Evolutionary conservation across 2,329 filamentous ascomycete species (phyloP), one percentile per base, ranked within the genome.

Genomic region (Lecanosticta acicola): DNA sequence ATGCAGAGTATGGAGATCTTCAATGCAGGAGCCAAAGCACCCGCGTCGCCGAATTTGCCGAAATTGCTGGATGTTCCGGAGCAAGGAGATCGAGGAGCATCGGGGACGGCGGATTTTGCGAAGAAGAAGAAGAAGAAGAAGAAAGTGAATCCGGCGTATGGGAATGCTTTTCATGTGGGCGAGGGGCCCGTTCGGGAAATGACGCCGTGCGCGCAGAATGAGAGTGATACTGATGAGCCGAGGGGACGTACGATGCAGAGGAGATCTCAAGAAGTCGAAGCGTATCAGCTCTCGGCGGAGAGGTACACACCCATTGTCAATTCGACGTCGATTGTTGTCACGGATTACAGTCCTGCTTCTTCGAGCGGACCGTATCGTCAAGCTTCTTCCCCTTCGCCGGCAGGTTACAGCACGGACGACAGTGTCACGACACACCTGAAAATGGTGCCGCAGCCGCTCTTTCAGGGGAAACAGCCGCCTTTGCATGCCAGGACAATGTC

Each of bases 361-460:
- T n/a, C n/a, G n/a, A n/a, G n/a, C n/a, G n/a, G n/a, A n/a, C n/a
- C n/a, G n/a, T n/a, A n/a, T n/a, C 50, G 48, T 32, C 47, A 50
- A 18, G 34, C 47, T 24, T 49, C 43, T 1, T 19, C 42, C 13
- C 54, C 53, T 5, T 43, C 52, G 1, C 16, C 37, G 11, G 32
- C 17, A 10, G 46, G 35, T 26, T 51, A 40, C 37, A 46, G 53
- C 13, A 56, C 56, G 1, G 55, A 59, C 17, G 52, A 49, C 13
- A 58, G 56, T 32, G 42, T 60, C 13, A 44, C 50, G 11, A 43
- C 47, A 17, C 58, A 62, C 32, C 62, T 63, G 58, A 65, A 59
- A 42, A 53, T 64, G 50, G 51, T 63, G 2, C 62, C 62, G 3
- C 60, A 60, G 37, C 59, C 62, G 24, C 48, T 64, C 0, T 64